Evolutionary conservation across 108 stramenopile species (phyloP), one percentile per base, ranked within the genome.

Genomic region (Epithemia pelagica): DNA sequence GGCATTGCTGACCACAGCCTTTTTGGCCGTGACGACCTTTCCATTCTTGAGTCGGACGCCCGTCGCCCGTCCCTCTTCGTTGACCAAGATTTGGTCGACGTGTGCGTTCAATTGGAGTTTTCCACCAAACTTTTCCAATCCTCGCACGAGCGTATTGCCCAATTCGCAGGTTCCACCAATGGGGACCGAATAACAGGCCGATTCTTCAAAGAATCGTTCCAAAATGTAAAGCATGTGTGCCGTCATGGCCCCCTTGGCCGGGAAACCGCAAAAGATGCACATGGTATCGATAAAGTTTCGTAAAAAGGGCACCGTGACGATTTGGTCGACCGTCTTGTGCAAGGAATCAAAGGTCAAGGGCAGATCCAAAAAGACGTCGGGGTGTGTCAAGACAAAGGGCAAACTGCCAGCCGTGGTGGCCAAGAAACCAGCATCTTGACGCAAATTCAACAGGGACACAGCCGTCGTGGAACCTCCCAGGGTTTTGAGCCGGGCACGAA

Each of bases 161-260:
- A 94, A 67, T 66, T 89, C 81, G 52, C 79, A 87, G 0, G 92
- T 94, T 32, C 92, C 92, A 28, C 92, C 92, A 73, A 90, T 83
- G n/a, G 92, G 92, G 20, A 94, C 92, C 52, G 82, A 83, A 66
- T 83, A 94, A 21, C 79, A 81, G 15, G 92, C 92, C 19, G 79
- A 77, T 62, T 90, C 89, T 72, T 94, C 92, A 66, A 94, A 94
- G 83, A 94, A 94, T 37, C 93, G 82, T 64, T 94, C 93, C 31
- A 94, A 65, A 55, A 94, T 94, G 74, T 94, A 94, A 20, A 94
- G 78, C 66, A 94, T 86, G 73, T 88, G 87, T 20, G 87, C 87
- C 28, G 93, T 94, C 93, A 94, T 94, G 71, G 93, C 93, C 10
- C 93, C 92, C 80, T 91, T 94, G 67, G 93, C 93, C n/a, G 93